These are phyloP conservation scores for Ambrosia hybrid DNA, from an alignment of 140 eudicot genomes.

Conservation along the genomic window DNA sequence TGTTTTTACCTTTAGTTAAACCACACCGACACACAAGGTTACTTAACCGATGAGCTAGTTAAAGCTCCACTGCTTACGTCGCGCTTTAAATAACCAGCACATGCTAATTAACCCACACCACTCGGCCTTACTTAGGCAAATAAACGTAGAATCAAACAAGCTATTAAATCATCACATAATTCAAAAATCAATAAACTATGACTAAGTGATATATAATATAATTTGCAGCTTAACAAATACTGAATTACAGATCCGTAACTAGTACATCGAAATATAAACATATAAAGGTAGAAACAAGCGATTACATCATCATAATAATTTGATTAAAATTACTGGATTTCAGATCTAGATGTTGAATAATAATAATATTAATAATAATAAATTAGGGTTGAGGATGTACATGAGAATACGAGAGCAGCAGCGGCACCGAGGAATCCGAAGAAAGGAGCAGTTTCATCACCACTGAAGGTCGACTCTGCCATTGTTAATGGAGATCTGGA, in stretches of 20 bases:
- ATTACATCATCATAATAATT: too few species aligned
- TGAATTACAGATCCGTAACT: background rate
- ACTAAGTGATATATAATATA: background rate
- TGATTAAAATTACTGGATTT: background rate
- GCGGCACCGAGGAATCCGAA: slow-evolving; percentile 78
- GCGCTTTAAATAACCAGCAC: too few species aligned
- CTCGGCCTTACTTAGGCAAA: too few species aligned
- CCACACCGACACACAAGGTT: too few species aligned
- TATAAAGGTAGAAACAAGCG: too few species aligned
- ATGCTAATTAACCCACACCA: too few species aligned
- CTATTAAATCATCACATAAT: too few species aligned
- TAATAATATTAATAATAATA: background rate
- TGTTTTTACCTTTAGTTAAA: too few species aligned
- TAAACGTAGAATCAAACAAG: too few species aligned
- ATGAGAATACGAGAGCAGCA: slow-evolving; percentile 74
- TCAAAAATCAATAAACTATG: background rate
- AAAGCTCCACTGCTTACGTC: too few species aligned
- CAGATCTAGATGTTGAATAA: slow-evolving; percentile 7
- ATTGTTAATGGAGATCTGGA: slow-evolving; percentile 32
- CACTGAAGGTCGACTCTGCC: slow-evolving; percentile 58
- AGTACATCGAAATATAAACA: too few species aligned
- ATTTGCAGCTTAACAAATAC: background rate
- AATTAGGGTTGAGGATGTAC: slow-evolving; percentile 33
- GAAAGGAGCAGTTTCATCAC: slow-evolving; percentile 79
- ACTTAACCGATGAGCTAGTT: too few species aligned